Evolutionary conservation across 139 green algal species (phyloP).

Genomic region (Volvox reticuliferus): DNA sequence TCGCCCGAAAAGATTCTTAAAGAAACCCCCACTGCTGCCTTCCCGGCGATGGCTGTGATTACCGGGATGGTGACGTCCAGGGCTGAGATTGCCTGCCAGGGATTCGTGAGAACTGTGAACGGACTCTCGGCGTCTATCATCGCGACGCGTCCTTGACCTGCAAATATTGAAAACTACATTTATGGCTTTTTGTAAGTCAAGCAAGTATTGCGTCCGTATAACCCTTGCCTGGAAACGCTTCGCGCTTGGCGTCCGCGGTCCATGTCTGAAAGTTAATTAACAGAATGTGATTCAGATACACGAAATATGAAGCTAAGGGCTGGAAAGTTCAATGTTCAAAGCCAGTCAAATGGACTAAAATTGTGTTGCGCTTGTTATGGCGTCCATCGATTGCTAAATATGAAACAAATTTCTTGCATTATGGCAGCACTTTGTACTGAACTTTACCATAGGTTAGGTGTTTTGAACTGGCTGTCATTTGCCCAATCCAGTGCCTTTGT

Average conservation of each 20-base stretch:
- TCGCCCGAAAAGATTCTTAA: conserved; percentile 34
- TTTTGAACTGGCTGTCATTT: too few species aligned
- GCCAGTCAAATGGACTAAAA: too few species aligned
- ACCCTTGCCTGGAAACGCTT: not conserved
- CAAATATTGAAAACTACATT: not conserved
- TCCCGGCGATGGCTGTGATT: not conserved
- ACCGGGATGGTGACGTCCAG: conserved; percentile 3
- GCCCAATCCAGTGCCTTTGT: too few species aligned
- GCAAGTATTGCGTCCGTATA: not conserved
- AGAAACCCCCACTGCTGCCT: not conserved
- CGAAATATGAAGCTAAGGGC: too few species aligned
- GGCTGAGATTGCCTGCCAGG: conserved; percentile 32
- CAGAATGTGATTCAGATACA: too few species aligned
- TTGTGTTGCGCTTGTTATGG: too few species aligned
- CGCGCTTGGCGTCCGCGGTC: not conserved
- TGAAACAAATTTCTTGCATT: too few species aligned
- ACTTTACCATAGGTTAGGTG: too few species aligned
- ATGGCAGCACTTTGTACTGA: too few species aligned
- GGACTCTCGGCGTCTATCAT: not conserved
- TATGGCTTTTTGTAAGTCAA: not conserved
- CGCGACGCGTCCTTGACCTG: conserved; percentile 8
- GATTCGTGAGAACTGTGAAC: conserved; percentile 10
- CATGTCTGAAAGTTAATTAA: not conserved
- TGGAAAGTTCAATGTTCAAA: too few species aligned
- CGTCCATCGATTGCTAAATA: too few species aligned